Percentiles rank a stretch among this genome's conserved stretches.
phyloP scores from a whole-genome alignment of 176 grass and related monocot species.

The Alloteropsis semialata region DNA sequence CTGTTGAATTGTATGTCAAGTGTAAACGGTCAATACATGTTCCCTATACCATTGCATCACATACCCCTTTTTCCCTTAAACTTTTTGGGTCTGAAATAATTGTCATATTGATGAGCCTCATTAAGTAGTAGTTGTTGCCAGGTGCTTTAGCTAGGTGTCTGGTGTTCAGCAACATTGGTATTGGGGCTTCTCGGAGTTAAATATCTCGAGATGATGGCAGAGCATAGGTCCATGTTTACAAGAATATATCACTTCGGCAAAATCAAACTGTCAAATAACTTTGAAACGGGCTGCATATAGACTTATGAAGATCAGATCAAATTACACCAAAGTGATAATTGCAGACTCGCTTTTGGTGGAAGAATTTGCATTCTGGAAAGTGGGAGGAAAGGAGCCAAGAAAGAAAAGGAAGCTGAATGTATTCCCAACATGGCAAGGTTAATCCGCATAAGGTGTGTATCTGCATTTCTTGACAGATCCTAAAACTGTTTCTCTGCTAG shows the following conservation, averaged over 20 bases:
- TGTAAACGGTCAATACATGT: not conserved
- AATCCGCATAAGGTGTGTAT: constrained; percentile 9
- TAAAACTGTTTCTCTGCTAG: not conserved
- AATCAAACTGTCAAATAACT: not conserved
- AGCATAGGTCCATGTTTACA: not conserved
- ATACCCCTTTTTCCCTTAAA: not conserved
- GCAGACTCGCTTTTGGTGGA: constrained; percentile 15
- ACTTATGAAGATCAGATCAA: not conserved
- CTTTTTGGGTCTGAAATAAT: not conserved
- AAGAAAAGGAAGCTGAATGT: constrained; percentile 4
- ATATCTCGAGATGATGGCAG: too few species aligned
- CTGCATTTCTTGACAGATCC: not conserved
- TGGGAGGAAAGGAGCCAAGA: not conserved
- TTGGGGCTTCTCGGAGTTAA: not conserved
- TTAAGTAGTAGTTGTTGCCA: not conserved
- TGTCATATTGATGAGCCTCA: not conserved
- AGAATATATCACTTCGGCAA: not conserved
- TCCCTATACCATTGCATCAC: not conserved
- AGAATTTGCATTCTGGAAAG: constrained; percentile 33
- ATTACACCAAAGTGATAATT: constrained; percentile 6
- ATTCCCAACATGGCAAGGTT: constrained; percentile 21
- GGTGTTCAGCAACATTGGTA: not conserved
- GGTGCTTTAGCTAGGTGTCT: not conserved
- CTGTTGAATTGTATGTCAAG: not conserved
- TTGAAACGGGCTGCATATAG: constrained; percentile 19